phyloP scores from a whole-genome alignment of 2,329 filamentous ascomycete species.

The Fusarium sp. region DNA sequence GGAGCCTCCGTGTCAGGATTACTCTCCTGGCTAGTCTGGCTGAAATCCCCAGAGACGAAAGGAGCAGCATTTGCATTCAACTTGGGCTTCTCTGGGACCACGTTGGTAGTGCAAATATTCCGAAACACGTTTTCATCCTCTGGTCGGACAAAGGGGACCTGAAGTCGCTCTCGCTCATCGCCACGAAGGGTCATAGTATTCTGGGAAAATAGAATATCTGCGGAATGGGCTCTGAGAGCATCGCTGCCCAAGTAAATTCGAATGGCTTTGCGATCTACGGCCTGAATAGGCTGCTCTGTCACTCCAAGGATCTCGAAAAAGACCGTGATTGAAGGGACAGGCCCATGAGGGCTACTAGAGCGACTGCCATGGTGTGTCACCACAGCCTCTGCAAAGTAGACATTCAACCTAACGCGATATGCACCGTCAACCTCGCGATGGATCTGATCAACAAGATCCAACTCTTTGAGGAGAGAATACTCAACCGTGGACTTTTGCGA shows the following conservation, averaged over 20 bases:
- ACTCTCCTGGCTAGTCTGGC: conserved; percentile 34
- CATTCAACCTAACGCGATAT: conserved; percentile 77
- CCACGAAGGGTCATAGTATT: conserved; percentile 90
- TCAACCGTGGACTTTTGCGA: conserved; percentile 90
- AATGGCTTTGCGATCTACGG: conserved; percentile 67
- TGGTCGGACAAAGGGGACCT: conserved; percentile 90
- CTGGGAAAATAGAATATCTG: conserved; percentile 90
- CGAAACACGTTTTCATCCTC: conserved; percentile 88
- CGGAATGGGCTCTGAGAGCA: conserved; percentile 83
- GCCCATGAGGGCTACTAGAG: conserved; percentile 73
- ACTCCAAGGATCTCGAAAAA: conserved; percentile 78
- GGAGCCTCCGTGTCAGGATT: conserved; percentile 22
- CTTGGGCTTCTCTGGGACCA: conserved; percentile 65
- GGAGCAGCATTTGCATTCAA: conserved; percentile 64
- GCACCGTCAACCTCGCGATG: conserved; percentile 72
- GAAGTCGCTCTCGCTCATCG: conserved; percentile 85
- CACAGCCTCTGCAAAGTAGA: conserved; percentile 92
- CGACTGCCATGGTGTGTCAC: conserved; percentile 80
- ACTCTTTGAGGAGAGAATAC: conserved; percentile 75
- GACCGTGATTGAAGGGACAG: conserved; percentile 81
- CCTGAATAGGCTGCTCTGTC: conserved; percentile 54
- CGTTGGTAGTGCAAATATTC: conserved; percentile 72
- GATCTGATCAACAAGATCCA: conserved; percentile 75
- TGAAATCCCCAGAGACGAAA: conserved; percentile 53
- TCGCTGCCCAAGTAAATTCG: conserved; percentile 93